Conservation (phyloP, 257 asterid species). For the Solanum dulcamara region DNA sequence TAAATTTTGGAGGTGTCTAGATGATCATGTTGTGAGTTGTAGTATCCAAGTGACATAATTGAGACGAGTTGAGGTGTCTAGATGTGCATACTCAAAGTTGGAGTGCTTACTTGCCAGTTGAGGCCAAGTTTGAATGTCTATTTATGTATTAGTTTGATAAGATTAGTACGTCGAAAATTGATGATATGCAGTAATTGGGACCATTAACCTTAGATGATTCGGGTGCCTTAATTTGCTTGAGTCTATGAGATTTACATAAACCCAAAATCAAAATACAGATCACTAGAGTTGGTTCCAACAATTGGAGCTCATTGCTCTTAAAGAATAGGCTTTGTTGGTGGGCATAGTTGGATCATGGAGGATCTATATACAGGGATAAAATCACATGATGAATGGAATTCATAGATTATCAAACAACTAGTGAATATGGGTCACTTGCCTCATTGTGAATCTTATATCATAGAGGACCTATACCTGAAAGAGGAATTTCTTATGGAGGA, state of each 20-base stretch:
- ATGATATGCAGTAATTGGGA: not conserved
- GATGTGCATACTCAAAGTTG: not conserved
- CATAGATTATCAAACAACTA: not conserved
- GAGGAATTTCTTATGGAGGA: not conserved
- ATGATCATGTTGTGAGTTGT: not conserved
- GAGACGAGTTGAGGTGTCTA: not conserved
- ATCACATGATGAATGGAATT: not conserved
- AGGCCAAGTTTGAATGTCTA: accelerated
- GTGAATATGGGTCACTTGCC: not conserved
- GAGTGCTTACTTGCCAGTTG: not conserved
- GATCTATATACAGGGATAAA: not conserved
- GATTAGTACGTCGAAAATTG: not conserved
- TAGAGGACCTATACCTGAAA: not conserved
- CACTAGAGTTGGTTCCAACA: not conserved
- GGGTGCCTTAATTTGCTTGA: not conserved
- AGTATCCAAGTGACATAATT: not conserved
- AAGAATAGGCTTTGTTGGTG: not conserved
- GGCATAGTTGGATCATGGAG: not conserved
- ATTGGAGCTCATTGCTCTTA: not conserved
- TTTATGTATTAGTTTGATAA: not conserved
- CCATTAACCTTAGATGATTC: not conserved
- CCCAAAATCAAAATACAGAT: not conserved
- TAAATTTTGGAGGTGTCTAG: not conserved
- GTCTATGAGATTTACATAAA: not conserved
- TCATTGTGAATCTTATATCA: not conserved